Evolutionary conservation across 2,329 filamentous ascomycete species (phyloP), one percentile per base, ranked within the genome.

Genomic region (Epicoccum nigrum): DNA sequence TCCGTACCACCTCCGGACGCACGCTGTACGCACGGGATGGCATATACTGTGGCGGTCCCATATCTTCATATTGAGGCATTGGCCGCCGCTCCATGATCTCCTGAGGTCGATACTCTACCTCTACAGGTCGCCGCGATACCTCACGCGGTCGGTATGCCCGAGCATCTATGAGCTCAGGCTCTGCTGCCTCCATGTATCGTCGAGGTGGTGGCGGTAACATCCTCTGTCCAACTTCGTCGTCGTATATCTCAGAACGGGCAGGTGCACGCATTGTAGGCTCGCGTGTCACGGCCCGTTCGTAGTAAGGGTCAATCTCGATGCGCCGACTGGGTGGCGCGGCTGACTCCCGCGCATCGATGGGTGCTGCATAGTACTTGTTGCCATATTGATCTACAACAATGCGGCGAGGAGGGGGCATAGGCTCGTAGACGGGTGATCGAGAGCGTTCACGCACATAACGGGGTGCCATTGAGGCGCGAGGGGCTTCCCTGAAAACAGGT

Each of bases 381-480:
- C 92, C 92, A 72, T 86, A 90, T 55, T 89, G 85, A 73, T 97
- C 92, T 46, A 95, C 80, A 27, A 96, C 81, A 56, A 96, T 87
- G 55, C 87, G 85, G 47, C 86, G 78, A 15, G 83, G 70, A 7
- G 83, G 70, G 8, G 71, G 74, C 75, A 83, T 79, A 71, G 62
- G 56, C 40, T 74, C 67, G 23, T 70, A 65, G 5, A 69, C 59
- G 3, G 76, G 74, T 13, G 76, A 76, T 15, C 70, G 63, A 13
- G 73, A 75, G n/a, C 75, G 69, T 34, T 77, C 76, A 15, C 70
- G 69, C n/a, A 74, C 55, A 52, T 78, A 76, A 48, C 73, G 59
- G 4, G 69, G 66, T 27, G 63, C 64, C 33, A 66, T 68, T 27
- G 65, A 67, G 11, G 74, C 69, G 38, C 74, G 71, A 9, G 66